Percentiles rank a stretch among this genome's conserved stretches.
Evolutionary conservation across 441 rosid genomes (phyloP).

Genomic region (Adansonia grandidieri): DNA sequence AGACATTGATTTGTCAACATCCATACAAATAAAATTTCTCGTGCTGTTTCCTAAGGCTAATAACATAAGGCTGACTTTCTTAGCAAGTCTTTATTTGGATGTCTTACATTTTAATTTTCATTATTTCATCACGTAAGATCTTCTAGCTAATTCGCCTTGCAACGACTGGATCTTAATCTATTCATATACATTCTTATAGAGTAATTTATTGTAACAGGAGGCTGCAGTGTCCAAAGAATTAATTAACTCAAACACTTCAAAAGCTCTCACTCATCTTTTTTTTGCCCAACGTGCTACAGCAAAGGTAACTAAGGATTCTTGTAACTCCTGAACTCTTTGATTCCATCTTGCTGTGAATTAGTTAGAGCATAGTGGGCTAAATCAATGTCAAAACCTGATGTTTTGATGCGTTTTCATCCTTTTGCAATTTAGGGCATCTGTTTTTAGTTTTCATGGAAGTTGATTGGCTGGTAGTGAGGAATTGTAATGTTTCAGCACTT

Average conservation of each 20-base stretch:
- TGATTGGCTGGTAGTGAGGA: neutral
- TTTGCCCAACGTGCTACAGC: conserved; percentile 84
- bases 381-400: neutral
- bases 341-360: conserved; percentile 8
- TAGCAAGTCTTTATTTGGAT: conserved; percentile 9
- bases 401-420: neutral
- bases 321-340: neutral
- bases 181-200: conserved; percentile 27
- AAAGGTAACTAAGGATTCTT: conserved; percentile 55
- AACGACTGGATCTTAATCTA: conserved; percentile 5
- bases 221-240: conserved; percentile 72
- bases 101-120: neutral
- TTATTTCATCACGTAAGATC: conserved; percentile 14
- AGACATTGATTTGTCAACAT: neutral
- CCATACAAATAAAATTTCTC: neutral
- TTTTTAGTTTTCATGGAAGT: neutral
- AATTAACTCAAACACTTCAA: conserved; percentile 70
- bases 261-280: conserved; percentile 83
- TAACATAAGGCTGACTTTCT: conserved; percentile 14
- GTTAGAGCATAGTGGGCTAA: neutral
- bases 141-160: conserved; percentile 15
- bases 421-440: neutral
- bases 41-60: conserved; percentile 21
- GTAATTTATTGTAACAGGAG: conserved; percentile 61
- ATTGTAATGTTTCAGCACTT: neutral